A percentile compares a stretch with the other conserved stretches of the same genome.
Evolutionary conservation across 176 grass and related monocot genomes (phyloP).

Genomic region (Carex pumila): DNA sequence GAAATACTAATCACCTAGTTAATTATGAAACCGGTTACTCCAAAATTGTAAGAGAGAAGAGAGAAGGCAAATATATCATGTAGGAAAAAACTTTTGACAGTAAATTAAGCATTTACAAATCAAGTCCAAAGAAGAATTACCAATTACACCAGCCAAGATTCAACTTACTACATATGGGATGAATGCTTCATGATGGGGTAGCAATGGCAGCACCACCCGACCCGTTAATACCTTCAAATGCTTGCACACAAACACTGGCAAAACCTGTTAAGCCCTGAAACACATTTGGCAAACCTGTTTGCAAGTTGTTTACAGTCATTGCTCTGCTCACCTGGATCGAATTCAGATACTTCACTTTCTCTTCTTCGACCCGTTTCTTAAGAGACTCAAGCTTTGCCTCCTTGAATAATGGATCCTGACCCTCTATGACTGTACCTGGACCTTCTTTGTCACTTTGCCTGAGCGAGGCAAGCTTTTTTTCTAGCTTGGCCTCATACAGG

Average conservation of each 20-base stretch:
- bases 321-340: slow-evolving; percentile 63
- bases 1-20: no score
- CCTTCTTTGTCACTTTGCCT: not conserved
- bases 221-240: slow-evolving; percentile 72
- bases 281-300: slow-evolving; percentile 78
- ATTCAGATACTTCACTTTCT: slow-evolving; percentile 65
- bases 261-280: slow-evolving; percentile 85
- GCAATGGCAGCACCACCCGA: slow-evolving; percentile 35
- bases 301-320: slow-evolving; percentile 76
- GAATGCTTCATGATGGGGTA: slow-evolving; percentile 32
- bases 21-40: not conserved
- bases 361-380: slow-evolving; percentile 70
- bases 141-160: slow-evolving; percentile 23
- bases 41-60: not conserved
- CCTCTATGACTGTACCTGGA: slow-evolving; percentile 30
- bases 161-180: slow-evolving; percentile 28
- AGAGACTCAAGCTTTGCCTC: slow-evolving; percentile 61
- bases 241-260: slow-evolving; percentile 46
- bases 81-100: not conserved
- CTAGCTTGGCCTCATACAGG: slow-evolving; percentile 48
- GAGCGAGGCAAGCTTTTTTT: slow-evolving; percentile 32
- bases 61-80: not conserved
- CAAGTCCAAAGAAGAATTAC: slow-evolving; percentile 25
- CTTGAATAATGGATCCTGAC: slow-evolving; percentile 30
- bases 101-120: slow-evolving; percentile 38